Evolutionary conservation across 805 yeast species (phyloP), one percentile per base, ranked within the genome.

Genomic region (Jamesozyma piceae): DNA sequence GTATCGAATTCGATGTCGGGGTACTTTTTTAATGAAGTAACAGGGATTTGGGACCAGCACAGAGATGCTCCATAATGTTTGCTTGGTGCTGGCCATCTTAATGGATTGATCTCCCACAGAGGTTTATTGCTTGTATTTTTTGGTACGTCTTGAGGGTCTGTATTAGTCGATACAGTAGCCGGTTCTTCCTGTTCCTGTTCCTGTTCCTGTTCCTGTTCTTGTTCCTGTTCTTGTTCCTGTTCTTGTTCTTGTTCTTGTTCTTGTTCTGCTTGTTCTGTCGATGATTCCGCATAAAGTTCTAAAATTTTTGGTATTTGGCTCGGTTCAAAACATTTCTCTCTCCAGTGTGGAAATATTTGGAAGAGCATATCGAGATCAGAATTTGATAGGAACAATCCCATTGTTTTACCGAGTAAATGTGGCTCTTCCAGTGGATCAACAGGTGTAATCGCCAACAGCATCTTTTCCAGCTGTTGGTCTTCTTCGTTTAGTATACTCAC

Each of bases 291-390:
- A 11, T 9, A 6, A 6, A 15, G 33, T 17, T 19, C 20, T 6
- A 20, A 4, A 17, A 27, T 17, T 11, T n/a, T 3, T 4, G 18
- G 17, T 14, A 37, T 13, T 26, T 37, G 33, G 11, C 19, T 18
- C 3, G 31, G 17, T 18, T 27, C 28, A 28, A 37, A 18, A 17
- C 15, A 28, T 13, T 26, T 26, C 4, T 34, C 17, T 28, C 34
- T 33, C 43, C 43, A 40, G 28, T 18, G 18, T 2, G 43, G 43
- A 30, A 40, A 40, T 9, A 40, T 27, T 13, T 28, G 17, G 4
- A 28, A 11, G 14, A 40, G 18, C 6, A 21, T 34, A 4, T 40
- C 27, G 6, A 34, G n/a, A 35, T 40, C 43, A 8, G 20, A 17
- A 5, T 15, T 14, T 10, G 35, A 34, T 8, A 40, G 29, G 11